Conservation (phyloP, 2,329 filamentous ascomycete species). For the Teratosphaeria zuluensis region DNA sequence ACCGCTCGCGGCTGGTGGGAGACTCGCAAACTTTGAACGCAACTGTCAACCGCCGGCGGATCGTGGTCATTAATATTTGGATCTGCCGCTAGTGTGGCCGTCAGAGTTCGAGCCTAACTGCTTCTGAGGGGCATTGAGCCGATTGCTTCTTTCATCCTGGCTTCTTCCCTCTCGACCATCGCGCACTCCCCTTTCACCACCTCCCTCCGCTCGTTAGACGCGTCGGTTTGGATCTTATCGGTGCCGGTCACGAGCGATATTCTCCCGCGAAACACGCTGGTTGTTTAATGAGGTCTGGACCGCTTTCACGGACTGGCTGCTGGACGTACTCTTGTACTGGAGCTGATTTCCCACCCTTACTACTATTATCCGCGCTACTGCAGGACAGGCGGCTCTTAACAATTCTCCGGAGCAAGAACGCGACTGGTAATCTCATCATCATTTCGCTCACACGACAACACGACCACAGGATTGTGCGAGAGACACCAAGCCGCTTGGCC, state of each 20-base stretch:
- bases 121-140: background rate
- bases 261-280: background rate
- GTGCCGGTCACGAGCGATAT: background rate
- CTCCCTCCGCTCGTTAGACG: background rate
- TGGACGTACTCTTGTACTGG: background rate
- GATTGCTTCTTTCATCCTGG: background rate
- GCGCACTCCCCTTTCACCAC: background rate
- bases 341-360: background rate
- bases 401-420: background rate
- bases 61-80: background rate
- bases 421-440: background rate
- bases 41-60: background rate
- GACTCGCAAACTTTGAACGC: background rate
- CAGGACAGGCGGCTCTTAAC: background rate
- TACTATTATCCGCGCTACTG: background rate
- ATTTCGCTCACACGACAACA: background rate
- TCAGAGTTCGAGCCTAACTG: background rate
- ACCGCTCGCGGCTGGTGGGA: background rate
- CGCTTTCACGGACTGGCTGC: background rate
- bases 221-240: background rate
- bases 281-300: background rate
- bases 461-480: background rate
- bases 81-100: background rate
- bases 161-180: background rate
- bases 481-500: background rate